Percentiles rank a stretch among this genome's conserved stretches.
Evolutionary conservation across 768 basidiomycete genomes (phyloP).

Genomic region (Suillus subluteus): DNA sequence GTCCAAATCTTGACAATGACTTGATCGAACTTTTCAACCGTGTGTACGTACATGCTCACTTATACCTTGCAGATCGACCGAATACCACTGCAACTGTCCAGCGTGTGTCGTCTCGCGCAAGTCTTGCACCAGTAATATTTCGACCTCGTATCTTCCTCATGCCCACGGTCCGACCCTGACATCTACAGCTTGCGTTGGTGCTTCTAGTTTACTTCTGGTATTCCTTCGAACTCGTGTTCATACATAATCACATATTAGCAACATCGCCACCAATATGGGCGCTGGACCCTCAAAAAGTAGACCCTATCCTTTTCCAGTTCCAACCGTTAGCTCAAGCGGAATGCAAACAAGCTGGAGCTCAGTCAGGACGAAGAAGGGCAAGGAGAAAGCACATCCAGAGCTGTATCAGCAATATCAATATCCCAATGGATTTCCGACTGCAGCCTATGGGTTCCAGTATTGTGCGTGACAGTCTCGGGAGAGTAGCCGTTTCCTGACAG

Average conservation of each 20-base stretch:
- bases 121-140: background rate
- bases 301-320: conserved; percentile 24
- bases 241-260: conserved; percentile 4
- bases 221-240: conserved; percentile 6
- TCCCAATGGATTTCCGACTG: conserved; percentile 17
- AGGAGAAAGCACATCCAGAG: conserved; percentile 20
- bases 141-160: background rate
- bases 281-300: conserved; percentile 25
- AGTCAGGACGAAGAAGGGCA: conserved; percentile 23
- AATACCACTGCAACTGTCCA: background rate
- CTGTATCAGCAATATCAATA: conserved; percentile 19
- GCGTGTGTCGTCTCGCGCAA: background rate
- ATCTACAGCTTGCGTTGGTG: background rate
- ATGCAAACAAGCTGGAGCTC: conserved; percentile 27
- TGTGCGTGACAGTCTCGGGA: conserved; percentile 22
- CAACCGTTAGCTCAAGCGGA: conserved; percentile 13
- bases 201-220: background rate
- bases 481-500: conserved; percentile 19
- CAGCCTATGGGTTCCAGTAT: conserved; percentile 26
- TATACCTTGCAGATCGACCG: background rate
- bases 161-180: background rate
- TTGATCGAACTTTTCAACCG: background rate
- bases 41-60: background rate
- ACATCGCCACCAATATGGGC: conserved; percentile 23
- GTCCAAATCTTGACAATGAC: background rate